These are phyloP conservation scores for Rhizopogon vinicolor DNA, from an alignment of 768 basidiomycete genomes.

Conservation along the genomic window DNA sequence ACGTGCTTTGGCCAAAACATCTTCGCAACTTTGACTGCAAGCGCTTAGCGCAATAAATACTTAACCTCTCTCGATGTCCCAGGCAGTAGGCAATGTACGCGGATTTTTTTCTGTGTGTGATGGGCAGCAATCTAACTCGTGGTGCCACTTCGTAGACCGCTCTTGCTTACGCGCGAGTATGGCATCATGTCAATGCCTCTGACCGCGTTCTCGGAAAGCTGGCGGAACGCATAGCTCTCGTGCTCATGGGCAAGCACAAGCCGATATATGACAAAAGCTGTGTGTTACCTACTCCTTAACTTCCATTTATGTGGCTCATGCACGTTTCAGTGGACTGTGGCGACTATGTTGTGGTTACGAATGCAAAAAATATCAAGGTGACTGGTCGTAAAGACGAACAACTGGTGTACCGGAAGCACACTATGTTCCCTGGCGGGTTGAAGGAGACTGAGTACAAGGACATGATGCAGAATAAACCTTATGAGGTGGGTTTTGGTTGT, in stretches of 20 bases:
- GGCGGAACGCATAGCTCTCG: slow-evolving; percentile 89
- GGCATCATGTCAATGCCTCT: slow-evolving; percentile 93
- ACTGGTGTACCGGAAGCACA: slow-evolving; percentile 82
- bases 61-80: slow-evolving; percentile 46
- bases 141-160: slow-evolving; percentile 61
- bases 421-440: slow-evolving; percentile 90
- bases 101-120: neutral
- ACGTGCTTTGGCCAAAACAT: neutral
- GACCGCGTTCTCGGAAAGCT: slow-evolving; percentile 93
- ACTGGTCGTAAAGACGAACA: slow-evolving; percentile 89
- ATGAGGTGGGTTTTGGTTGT: slow-evolving; percentile 59
- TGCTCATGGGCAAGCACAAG: slow-evolving; percentile 99
- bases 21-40: neutral
- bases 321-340: slow-evolving; percentile 79
- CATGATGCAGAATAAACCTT: slow-evolving; percentile 83
- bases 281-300: slow-evolving; percentile 30
- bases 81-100: slow-evolving; percentile 75
- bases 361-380: slow-evolving; percentile 77
- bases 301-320: neutral
- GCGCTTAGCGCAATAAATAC: neutral
- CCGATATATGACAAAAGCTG: slow-evolving; percentile 93
- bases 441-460: slow-evolving; percentile 84
- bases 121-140: neutral
- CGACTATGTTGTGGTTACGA: slow-evolving; percentile 96
- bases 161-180: slow-evolving; percentile 90